phyloP scores from a whole-genome alignment of 495 filamentous ascomycete genomes.

The Penicillium lagena region DNA sequence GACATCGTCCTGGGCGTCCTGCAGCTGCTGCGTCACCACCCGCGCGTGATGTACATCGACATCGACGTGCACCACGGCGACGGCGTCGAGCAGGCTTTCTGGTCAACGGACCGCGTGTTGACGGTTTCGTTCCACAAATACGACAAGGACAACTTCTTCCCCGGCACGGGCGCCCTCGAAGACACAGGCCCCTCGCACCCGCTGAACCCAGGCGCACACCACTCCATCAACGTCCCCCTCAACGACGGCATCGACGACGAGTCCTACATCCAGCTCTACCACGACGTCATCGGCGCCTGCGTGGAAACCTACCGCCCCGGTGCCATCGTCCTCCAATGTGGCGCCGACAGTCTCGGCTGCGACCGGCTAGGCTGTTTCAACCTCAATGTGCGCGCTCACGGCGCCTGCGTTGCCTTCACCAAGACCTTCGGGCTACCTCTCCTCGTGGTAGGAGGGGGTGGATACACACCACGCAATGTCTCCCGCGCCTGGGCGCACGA shows the following conservation, averaged over 20 bases:
- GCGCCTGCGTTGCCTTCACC: constrained; percentile 80
- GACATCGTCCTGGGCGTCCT: constrained; percentile 96
- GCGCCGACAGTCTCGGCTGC: constrained; percentile 89
- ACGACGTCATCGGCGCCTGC: constrained; percentile 68
- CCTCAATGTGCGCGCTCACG: constrained; percentile 89
- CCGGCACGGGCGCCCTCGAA: constrained; percentile 55
- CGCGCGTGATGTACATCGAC: constrained; percentile 93
- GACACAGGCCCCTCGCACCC: constrained; percentile 55
- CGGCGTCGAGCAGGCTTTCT: constrained; percentile 95
- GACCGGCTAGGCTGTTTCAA: constrained; percentile 95
- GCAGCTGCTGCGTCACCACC: constrained; percentile 78
- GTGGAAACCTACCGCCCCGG: constrained; percentile 71
- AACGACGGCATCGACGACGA: constrained; percentile 86
- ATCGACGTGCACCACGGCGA: constrained; percentile 98
- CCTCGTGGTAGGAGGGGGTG: constrained; percentile 87
- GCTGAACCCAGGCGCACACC: constrained; percentile 56
- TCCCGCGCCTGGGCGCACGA: constrained; percentile 95
- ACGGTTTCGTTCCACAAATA: constrained; percentile 98
- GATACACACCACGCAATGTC: constrained; percentile 96
- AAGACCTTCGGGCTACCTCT: constrained; percentile 73
- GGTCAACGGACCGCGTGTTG: constrained; percentile 91
- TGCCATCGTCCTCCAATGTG: constrained; percentile 93
- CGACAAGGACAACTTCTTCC: constrained; percentile 72
- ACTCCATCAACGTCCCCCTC: constrained; percentile 61
- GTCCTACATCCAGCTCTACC: constrained; percentile 80